These are phyloP conservation scores for Panellus pusillus DNA, from an alignment of 768 basidiomycete genomes.

Conservation along the genomic window DNA sequence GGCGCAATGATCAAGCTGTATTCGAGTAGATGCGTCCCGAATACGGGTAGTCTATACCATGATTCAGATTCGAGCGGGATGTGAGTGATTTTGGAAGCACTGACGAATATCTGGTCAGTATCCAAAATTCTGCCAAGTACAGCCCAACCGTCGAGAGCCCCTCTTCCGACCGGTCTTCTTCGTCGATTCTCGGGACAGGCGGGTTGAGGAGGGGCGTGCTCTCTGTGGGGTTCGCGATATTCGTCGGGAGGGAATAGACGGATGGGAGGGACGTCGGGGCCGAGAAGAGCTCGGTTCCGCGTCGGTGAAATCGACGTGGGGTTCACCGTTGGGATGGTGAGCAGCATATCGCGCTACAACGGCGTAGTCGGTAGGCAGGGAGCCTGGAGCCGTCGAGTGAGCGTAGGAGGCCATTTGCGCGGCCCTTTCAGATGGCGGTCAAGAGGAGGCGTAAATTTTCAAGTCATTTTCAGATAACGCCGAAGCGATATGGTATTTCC, in stretches of 20 bases:
- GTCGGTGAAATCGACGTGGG: background rate
- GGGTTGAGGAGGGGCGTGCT: constrained; percentile 60
- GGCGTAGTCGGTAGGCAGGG: constrained; percentile 66
- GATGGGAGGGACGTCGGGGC: constrained; percentile 15
- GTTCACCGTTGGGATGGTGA: constrained; percentile 17
- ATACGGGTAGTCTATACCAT: constrained; percentile 18
- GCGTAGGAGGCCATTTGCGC: constrained; percentile 49
- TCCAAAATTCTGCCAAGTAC: constrained; percentile 59
- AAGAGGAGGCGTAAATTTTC: background rate
- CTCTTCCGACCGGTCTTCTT: constrained; percentile 32
- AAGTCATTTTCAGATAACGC: too few species aligned
- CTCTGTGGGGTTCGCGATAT: constrained; percentile 35
- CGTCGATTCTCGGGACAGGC: constrained; percentile 55
- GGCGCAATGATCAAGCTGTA: constrained; percentile 84
- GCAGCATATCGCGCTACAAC: constrained; percentile 54
- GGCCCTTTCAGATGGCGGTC: background rate
- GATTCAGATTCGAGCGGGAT: background rate
- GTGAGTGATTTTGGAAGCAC: constrained; percentile 23
- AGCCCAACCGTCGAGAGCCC: constrained; percentile 31
- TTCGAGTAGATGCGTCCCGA: constrained; percentile 73
- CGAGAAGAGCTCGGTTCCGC: constrained; percentile 16
- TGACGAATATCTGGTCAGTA: constrained; percentile 67
- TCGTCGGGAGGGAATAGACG: constrained; percentile 20
- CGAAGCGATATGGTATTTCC: too few species aligned
- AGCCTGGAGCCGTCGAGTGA: constrained; percentile 57